A percentile compares a stretch with the other conserved stretches of the same genome.
Conservation (phyloP, 1,139 yeast species). For the Zygoascus sp. region DNA sequence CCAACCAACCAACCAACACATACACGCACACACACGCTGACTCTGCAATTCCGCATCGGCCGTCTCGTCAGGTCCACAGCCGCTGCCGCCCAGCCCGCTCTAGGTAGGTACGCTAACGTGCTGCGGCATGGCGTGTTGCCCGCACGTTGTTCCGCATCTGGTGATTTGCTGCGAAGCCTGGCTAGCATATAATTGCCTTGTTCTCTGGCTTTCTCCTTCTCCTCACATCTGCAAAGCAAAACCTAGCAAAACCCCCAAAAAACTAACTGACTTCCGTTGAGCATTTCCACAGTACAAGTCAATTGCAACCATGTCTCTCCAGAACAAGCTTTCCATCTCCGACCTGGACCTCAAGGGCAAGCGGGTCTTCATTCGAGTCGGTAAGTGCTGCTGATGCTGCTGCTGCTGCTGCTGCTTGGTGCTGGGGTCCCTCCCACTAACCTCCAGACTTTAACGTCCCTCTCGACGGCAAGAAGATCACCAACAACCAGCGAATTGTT, state of each 20-base stretch:
- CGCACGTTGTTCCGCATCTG: slow-evolving; percentile 2
- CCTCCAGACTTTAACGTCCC: slow-evolving; percentile 81
- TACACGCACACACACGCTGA: no score
- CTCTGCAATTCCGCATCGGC: background rate
- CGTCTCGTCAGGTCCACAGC: background rate
- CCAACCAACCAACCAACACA: no score
- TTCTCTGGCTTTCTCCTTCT: slow-evolving; percentile 4
- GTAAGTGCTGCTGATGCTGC: slow-evolving; percentile 21
- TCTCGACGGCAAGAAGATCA: slow-evolving; percentile 88
- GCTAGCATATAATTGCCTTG: slow-evolving; percentile 2
- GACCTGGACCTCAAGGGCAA: slow-evolving; percentile 81
- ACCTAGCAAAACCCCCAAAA: slow-evolving; percentile 8
- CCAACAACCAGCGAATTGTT: slow-evolving; percentile 97
- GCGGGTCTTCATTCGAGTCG: slow-evolving; percentile 95
- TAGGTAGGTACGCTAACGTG: background rate
- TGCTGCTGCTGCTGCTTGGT: background rate
- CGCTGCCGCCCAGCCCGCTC: background rate
- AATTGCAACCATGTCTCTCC: slow-evolving; percentile 63
- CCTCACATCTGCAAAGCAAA: slow-evolving; percentile 1
- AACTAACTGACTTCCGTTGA: background rate
- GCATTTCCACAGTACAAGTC: background rate
- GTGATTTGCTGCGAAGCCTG: background rate
- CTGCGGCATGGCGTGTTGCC: slow-evolving; percentile 1
- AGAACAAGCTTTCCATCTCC: slow-evolving; percentile 84
- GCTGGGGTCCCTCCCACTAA: background rate